Percentiles rank a stretch among this genome's conserved stretches.
phyloP scores from a whole-genome alignment of 495 filamentous ascomycete genomes.

The Aspergillus asperescens region DNA sequence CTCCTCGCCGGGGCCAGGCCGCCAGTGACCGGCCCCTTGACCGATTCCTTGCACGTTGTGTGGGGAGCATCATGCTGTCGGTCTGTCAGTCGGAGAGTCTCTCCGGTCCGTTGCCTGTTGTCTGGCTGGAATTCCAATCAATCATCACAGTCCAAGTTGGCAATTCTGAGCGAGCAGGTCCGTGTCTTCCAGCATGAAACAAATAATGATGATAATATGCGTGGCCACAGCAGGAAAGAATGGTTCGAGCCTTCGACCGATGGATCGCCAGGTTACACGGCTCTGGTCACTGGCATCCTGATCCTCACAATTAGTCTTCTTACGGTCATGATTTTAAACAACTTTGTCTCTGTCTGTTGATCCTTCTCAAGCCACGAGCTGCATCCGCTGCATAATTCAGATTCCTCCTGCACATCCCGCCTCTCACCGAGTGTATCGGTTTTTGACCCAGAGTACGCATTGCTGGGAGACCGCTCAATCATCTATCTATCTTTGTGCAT shows the following conservation, averaged over 20 bases:
- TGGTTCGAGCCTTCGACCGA: not conserved
- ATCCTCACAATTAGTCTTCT: constrained; percentile 16
- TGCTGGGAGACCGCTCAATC: not conserved
- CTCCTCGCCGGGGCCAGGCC: too few relatives aligned
- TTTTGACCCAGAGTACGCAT: constrained; percentile 6
- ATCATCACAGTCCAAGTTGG: not conserved
- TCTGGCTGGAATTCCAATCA: not conserved
- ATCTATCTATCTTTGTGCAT: too few relatives aligned
- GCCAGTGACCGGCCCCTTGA: constrained; percentile 10
- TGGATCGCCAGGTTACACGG: constrained; percentile 12
- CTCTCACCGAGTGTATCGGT: not conserved
- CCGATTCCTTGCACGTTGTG: constrained; percentile 11
- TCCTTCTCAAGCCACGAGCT: constrained; percentile 7
- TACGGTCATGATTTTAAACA: constrained; percentile 14
- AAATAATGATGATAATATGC: too few relatives aligned
- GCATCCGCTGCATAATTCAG: constrained; percentile 3
- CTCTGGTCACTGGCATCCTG: constrained; percentile 4
- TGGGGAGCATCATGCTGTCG: constrained; percentile 6
- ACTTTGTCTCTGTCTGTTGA: constrained; percentile 7
- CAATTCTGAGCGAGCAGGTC: constrained; percentile 14
- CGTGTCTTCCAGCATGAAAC: not conserved
- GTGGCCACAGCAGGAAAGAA: not conserved
- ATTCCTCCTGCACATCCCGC: not conserved
- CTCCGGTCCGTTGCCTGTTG: not conserved
- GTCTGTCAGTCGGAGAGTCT: not conserved